Evolutionary conservation across 257 asterid genomes (phyloP).

Genomic region (Solanum rostratum): DNA sequence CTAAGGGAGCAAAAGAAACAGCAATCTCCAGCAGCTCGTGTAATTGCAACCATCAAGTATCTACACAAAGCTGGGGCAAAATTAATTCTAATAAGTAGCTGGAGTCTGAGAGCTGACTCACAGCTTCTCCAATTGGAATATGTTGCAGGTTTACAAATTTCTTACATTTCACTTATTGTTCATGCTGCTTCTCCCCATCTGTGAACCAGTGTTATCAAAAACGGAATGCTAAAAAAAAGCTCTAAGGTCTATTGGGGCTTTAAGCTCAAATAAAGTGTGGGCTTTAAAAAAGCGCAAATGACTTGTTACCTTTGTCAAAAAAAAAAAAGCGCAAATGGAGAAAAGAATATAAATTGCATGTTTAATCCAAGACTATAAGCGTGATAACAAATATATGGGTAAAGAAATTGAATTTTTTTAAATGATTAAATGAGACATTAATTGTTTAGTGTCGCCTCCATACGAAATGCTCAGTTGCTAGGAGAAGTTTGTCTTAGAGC

Average conservation of each 20-base stretch:
- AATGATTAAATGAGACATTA: background rate
- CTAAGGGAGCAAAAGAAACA: conserved; percentile 23
- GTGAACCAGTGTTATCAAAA: background rate
- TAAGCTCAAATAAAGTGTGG: background rate
- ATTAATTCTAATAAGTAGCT: conserved; percentile 58
- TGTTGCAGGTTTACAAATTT: conserved; percentile 41
- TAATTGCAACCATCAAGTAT: conserved; percentile 55
- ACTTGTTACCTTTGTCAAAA: no score
- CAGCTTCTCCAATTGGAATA: conserved; percentile 24
- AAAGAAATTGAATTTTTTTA: background rate
- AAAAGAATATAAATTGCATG: background rate
- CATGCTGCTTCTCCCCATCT: conserved; percentile 1
- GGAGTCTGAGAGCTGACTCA: conserved; percentile 26
- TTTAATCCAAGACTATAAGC: background rate
- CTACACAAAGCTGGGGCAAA: conserved; percentile 54
- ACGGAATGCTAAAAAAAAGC: background rate
- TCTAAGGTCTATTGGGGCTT: background rate
- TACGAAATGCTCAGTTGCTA: background rate
- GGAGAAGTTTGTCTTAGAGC: background rate
- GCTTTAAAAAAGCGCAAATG: background rate
- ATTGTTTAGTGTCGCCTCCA: background rate
- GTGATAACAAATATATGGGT: background rate
- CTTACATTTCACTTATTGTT: conserved; percentile 5
- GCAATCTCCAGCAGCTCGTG: conserved; percentile 19
- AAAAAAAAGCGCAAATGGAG: background rate